These are phyloP conservation scores for Populus nigra DNA, from an alignment of 345 rosid genomes.

Conservation along the genomic window DNA sequence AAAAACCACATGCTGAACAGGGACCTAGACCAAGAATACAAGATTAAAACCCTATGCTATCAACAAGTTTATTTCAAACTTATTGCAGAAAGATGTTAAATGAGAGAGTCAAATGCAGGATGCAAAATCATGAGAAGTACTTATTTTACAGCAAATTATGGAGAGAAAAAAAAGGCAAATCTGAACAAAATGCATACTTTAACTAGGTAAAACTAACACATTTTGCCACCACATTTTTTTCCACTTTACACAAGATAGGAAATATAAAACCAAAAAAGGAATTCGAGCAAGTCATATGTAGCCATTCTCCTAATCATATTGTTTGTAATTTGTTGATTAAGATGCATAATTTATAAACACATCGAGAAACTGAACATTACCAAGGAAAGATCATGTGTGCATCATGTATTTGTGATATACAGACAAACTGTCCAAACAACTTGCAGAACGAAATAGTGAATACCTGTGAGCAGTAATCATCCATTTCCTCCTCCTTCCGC, in stretches of 20 bases:
- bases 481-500: constrained; percentile 88
- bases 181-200: background rate
- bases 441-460: constrained; percentile 17
- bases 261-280: background rate
- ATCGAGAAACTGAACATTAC: background rate
- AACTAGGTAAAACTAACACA: background rate
- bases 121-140: background rate
- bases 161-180: background rate
- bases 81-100: background rate
- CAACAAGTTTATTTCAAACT: background rate
- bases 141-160: background rate
- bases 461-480: constrained; percentile 96
- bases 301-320: background rate
- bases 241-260: background rate
- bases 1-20: constrained; percentile 90
- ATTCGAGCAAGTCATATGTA: background rate
- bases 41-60: constrained; percentile 2
- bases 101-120: background rate
- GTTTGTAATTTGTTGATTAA: background rate
- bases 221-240: background rate
- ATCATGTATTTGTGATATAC: background rate
- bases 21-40: constrained; percentile 59
- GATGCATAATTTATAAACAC: background rate
- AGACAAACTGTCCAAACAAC: constrained; percentile 4
- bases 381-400: background rate